phyloP scores from a whole-genome alignment of 805 yeast genomes.

The Jamesozyma lodderae region DNA sequence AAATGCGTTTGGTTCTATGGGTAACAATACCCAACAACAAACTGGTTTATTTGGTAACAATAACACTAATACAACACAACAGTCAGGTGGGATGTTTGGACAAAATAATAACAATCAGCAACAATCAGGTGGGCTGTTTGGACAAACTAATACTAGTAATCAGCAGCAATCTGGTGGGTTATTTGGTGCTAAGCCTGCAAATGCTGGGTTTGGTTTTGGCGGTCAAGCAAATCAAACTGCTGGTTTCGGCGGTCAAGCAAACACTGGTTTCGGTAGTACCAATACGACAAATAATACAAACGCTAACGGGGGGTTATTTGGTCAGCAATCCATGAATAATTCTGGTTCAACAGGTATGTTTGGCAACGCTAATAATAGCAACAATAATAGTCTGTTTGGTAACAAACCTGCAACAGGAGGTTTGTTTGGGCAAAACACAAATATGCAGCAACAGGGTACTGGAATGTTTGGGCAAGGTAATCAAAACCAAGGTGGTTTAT shows the following conservation, averaged over 20 bases:
- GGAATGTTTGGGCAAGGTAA: slow-evolving; percentile 34
- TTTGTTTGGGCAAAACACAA: slow-evolving; percentile 25
- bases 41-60: slow-evolving; percentile 6
- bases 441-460: slow-evolving; percentile 10
- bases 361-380: slow-evolving; percentile 1
- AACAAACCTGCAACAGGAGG: slow-evolving; percentile 20
- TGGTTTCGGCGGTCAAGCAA: background rate
- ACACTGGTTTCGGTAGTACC: background rate
- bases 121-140: slow-evolving; percentile 34
- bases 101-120: slow-evolving; percentile 25
- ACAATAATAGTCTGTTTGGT: slow-evolving; percentile 1
- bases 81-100: slow-evolving; percentile 34
- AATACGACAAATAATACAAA: background rate
- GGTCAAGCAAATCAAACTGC: background rate
- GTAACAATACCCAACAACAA: slow-evolving; percentile 13
- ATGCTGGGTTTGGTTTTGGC: slow-evolving; percentile 17
- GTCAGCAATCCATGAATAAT: slow-evolving; percentile 19
- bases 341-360: background rate
- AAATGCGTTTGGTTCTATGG: slow-evolving; percentile 1
- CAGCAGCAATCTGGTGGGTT: slow-evolving; percentile 11
- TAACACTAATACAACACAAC: slow-evolving; percentile 9
- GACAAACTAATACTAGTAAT: slow-evolving; percentile 21
- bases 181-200: background rate
- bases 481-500: slow-evolving; percentile 26
- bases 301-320: background rate